phyloP scores from a whole-genome alignment of 2,329 filamentous ascomycete genomes.

The Trichoderma sp. region DNA sequence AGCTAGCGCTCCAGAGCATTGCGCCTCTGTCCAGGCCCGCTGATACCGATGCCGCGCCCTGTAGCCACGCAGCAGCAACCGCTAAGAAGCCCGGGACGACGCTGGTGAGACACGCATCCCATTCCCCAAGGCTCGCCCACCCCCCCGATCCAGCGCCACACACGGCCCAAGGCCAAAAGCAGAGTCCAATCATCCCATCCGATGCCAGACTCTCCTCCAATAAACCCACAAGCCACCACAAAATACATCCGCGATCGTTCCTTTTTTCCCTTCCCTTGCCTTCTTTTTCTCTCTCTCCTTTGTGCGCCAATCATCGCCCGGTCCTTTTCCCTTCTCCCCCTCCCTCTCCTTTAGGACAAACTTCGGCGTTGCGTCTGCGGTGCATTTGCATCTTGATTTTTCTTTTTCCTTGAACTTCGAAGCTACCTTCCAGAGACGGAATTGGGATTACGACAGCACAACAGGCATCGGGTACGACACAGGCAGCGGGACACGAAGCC shows the following conservation, averaged over 20 bases:
- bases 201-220: slow-evolving; percentile 1
- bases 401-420: slow-evolving; percentile 5
- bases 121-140: slow-evolving; percentile 3
- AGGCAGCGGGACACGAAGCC: slow-evolving; percentile 10
- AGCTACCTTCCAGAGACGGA: slow-evolving; percentile 10
- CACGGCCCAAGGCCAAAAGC: background rate
- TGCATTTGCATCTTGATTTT: slow-evolving; percentile 23
- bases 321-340: background rate
- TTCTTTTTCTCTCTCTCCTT: background rate
- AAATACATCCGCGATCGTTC: slow-evolving; percentile 20
- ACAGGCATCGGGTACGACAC: slow-evolving; percentile 15
- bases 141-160: slow-evolving; percentile 14
- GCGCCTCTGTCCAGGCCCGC: slow-evolving; percentile 24
- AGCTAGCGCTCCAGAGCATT: slow-evolving; percentile 20
- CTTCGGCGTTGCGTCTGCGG: slow-evolving; percentile 22
- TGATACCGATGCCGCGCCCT: slow-evolving; percentile 20
- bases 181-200: background rate
- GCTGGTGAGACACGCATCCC: slow-evolving; percentile 23
- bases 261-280: slow-evolving; percentile 3
- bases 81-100: background rate
- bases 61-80: slow-evolving; percentile 9
- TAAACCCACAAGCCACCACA: slow-evolving; percentile 22
- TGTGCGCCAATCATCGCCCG: background rate
- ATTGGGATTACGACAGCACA: slow-evolving; percentile 1
- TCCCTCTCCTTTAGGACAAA: background rate